phyloP scores from a whole-genome alignment of 208 protist species.

The Crithidia bombi region DNA sequence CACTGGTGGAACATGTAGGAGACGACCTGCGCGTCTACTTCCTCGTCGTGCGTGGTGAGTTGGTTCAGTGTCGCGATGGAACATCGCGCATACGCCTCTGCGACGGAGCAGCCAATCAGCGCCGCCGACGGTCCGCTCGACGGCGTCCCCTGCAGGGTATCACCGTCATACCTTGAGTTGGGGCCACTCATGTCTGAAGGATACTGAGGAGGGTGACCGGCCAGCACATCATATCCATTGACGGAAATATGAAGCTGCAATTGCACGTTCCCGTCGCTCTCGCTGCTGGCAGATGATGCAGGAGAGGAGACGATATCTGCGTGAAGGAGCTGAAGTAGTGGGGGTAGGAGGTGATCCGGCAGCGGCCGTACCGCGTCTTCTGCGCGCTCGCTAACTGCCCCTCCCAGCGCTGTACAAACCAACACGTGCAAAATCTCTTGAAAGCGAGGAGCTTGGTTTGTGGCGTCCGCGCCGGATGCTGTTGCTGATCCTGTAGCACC shows the following conservation, averaged over 20 bases:
- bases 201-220: too few species aligned
- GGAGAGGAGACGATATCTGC: background rate
- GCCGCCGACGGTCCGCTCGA: background rate
- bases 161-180: too few species aligned
- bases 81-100: background rate
- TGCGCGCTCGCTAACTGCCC: background rate
- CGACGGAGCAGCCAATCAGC: background rate
- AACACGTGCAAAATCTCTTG: constrained; percentile 3
- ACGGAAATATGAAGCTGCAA: constrained; percentile 13
- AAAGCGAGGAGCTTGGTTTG: background rate
- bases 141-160: too few species aligned
- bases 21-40: background rate
- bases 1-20: constrained; percentile 2
- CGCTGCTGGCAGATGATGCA: too few species aligned
- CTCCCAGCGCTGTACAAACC: constrained; percentile 1
- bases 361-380: constrained; percentile 5
- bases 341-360: background rate
- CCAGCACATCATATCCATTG: constrained; percentile 12
- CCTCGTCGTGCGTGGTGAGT: background rate
- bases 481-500: too few species aligned
- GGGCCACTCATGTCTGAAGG: too few species aligned
- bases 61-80: background rate
- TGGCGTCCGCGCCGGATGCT: background rate
- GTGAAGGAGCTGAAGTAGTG: background rate
- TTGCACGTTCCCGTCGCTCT: background rate